Percentiles rank a stretch among this genome's conserved stretches.
Evolutionary conservation across 2,329 filamentous ascomycete genomes (phyloP).

Genomic region (Diaporthe ilicicola): DNA sequence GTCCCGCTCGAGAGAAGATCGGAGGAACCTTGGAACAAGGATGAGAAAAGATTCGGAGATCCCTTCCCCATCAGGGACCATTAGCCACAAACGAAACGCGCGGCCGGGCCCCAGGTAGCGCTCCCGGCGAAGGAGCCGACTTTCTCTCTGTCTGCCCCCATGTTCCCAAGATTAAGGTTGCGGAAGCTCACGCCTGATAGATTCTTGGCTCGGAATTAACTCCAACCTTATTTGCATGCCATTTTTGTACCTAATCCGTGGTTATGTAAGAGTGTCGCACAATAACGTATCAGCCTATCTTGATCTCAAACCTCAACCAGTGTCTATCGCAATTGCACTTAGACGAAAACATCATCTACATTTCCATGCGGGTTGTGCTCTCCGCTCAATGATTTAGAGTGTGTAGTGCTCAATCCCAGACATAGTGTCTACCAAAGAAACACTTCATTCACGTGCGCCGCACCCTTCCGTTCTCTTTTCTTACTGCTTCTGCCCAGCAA

Average conservation of each 20-base stretch:
- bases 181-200: not conserved
- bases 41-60: too few relatives aligned
- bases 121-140: not conserved
- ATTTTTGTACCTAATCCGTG: too few relatives aligned
- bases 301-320: not conserved
- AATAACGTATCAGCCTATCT: not conserved
- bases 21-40: too few relatives aligned
- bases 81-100: not conserved
- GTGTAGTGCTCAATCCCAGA: too few relatives aligned
- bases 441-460: not conserved
- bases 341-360: too few relatives aligned
- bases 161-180: not conserved
- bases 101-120: not conserved
- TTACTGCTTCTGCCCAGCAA: not conserved
- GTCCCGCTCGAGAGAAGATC: not conserved
- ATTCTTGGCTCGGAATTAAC: not conserved
- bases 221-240: slow-evolving; percentile 18
- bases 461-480: not conserved
- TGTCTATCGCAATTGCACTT: too few relatives aligned
- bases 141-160: not conserved
- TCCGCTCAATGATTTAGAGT: too few relatives aligned
- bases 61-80: not conserved
- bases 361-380: too few relatives aligned
- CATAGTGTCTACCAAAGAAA: too few relatives aligned
- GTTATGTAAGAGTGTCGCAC: not conserved